Evolutionary conservation across 345 rosid genomes (phyloP).

Genomic region (Cardamine chenopodiifolia): DNA sequence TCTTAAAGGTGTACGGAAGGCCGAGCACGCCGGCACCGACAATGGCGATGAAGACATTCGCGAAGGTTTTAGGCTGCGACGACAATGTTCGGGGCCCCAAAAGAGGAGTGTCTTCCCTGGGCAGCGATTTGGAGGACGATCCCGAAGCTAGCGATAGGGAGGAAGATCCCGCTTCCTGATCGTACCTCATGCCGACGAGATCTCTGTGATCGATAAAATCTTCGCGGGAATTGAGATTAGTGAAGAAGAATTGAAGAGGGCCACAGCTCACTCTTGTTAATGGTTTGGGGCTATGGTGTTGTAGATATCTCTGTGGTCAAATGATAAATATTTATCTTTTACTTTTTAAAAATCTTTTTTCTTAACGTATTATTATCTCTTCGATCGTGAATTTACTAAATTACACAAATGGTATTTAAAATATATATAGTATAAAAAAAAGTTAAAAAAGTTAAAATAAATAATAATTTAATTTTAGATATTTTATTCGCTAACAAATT

Average conservation of each 20-base stretch:
- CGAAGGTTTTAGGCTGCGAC: constrained; percentile 65
- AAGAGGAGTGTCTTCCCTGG: constrained; percentile 52
- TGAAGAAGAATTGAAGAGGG: background rate
- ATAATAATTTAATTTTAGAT: too few relatives aligned
- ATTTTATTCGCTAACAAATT: too few relatives aligned
- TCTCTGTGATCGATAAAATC: background rate
- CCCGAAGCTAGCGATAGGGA: constrained; percentile 28
- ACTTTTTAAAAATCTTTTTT: too few relatives aligned
- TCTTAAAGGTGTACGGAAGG: constrained; percentile 44
- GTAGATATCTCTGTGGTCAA: background rate
- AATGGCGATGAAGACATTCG: constrained; percentile 25
- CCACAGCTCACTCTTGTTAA: constrained; percentile 3
- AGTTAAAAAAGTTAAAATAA: too few relatives aligned
- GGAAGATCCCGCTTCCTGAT: constrained; percentile 42
- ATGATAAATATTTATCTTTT: constrained; percentile 10
- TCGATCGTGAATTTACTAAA: too few relatives aligned
- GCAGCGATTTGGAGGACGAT: constrained; percentile 45
- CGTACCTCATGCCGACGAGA: constrained; percentile 24
- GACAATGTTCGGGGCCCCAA: constrained; percentile 46
- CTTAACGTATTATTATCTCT: too few relatives aligned
- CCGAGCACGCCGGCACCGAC: constrained; percentile 21
- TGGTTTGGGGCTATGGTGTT: background rate
- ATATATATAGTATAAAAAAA: too few relatives aligned
- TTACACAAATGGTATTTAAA: too few relatives aligned
- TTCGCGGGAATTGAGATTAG: background rate